These are phyloP conservation scores for Hypoxylon sp. DNA, from an alignment of 2,329 filamentous ascomycete genomes.

Conservation along the genomic window DNA sequence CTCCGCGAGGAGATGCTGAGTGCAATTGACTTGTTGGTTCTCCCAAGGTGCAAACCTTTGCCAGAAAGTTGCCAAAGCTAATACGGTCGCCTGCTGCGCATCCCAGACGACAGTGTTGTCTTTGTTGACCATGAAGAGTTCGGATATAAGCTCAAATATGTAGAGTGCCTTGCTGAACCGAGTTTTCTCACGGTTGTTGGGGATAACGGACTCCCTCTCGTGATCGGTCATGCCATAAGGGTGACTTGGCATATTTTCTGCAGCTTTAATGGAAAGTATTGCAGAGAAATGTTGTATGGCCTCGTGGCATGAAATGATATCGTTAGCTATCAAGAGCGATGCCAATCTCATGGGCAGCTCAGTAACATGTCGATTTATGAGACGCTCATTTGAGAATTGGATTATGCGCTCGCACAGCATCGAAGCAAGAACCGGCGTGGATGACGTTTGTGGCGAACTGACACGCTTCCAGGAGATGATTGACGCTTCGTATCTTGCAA, in stretches of 20 bases:
- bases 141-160: background rate
- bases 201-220: background rate
- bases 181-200: slow-evolving; percentile 1
- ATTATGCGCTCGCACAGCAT: background rate
- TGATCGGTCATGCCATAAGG: background rate
- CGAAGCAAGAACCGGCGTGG: background rate
- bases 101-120: background rate
- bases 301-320: background rate
- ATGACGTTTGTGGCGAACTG: background rate
- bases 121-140: background rate
- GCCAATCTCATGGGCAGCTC: background rate
- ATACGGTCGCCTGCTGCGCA: too few species aligned
- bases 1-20: background rate
- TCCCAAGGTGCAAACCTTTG: background rate
- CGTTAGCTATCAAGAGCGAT: background rate
- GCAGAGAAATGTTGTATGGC: background rate
- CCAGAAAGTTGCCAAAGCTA: background rate
- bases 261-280: background rate
- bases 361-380: background rate
- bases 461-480: background rate
- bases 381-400: background rate
- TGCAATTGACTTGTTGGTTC: background rate
- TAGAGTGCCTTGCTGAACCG: background rate
- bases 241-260: background rate
- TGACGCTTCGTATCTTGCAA: background rate